A percentile compares a stretch with the other conserved stretches of the same genome.
Conservation (phyloP, 352 stramenopile species). For the Elongisporangium undulatum region DNA sequence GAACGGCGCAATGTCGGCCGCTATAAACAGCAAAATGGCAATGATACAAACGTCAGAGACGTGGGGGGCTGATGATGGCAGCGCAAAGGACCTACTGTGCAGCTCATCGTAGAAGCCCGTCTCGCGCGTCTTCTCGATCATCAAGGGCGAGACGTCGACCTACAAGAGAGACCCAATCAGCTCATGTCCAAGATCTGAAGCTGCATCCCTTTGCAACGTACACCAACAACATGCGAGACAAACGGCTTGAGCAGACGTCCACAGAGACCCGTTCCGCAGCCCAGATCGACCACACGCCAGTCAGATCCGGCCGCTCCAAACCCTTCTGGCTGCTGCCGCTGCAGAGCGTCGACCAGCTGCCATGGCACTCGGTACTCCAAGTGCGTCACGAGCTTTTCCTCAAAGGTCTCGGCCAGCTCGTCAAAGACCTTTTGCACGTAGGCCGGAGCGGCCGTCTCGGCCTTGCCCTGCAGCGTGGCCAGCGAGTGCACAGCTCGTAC, state of each 20-base stretch:
- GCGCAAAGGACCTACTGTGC: constrained; percentile 34
- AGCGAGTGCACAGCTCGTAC: constrained; percentile 61
- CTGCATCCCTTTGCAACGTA: constrained; percentile 11
- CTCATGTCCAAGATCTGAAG: background rate
- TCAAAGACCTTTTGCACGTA: constrained; percentile 82
- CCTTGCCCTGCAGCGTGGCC: constrained; percentile 48
- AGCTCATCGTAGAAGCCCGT: constrained; percentile 66
- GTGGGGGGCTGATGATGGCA: background rate
- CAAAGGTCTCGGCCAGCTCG: constrained; percentile 71
- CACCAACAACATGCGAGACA: constrained; percentile 47
- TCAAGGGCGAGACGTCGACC: constrained; percentile 77
- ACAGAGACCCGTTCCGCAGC: constrained; percentile 77
- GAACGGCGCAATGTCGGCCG: constrained; percentile 50
- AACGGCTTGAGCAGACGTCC: constrained; percentile 59
- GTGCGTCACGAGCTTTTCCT: constrained; percentile 77
- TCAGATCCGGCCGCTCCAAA: constrained; percentile 10
- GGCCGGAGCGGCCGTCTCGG: constrained; percentile 39
- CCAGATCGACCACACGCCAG: constrained; percentile 55
- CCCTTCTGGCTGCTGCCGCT: constrained; percentile 27
- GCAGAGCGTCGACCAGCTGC: constrained; percentile 65
- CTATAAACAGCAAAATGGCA: constrained; percentile 20
- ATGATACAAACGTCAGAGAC: constrained; percentile 6
- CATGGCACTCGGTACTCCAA: constrained; percentile 78
- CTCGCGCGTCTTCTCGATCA: constrained; percentile 75
- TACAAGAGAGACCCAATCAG: constrained; percentile 11